Evolutionary conservation across 805 yeast species (phyloP).

Genomic region (Tetrapisispora phaffii): DNA sequence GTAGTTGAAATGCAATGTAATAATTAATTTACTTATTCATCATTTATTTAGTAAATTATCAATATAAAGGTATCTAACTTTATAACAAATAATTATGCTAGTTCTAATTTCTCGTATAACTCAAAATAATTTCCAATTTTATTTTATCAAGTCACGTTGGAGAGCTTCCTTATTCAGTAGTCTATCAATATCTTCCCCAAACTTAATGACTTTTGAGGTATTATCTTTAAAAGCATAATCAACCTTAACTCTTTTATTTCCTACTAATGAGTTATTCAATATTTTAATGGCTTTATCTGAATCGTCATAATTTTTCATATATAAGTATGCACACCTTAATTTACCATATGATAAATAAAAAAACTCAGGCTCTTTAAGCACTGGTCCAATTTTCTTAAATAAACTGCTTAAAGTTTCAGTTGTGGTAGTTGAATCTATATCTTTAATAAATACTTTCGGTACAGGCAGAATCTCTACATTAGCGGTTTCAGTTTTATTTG

Average conservation of each 20-base stretch:
- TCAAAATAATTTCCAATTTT: background rate
- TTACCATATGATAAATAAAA: constrained; percentile 34
- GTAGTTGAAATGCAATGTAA: too few relatives aligned
- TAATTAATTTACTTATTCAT: too few relatives aligned
- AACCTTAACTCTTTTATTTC: constrained; percentile 53
- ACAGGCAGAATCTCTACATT: constrained; percentile 33
- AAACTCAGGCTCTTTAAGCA: constrained; percentile 42
- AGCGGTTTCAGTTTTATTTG: constrained; percentile 11
- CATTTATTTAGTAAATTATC: too few relatives aligned
- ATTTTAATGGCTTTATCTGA: constrained; percentile 64
- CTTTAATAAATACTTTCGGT: constrained; percentile 61
- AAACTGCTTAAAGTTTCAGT: constrained; percentile 42
- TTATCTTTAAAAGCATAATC: constrained; percentile 62
- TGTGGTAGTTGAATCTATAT: constrained; percentile 58
- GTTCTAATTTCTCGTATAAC: background rate
- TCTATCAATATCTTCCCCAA: constrained; percentile 77
- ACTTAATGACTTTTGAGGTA: constrained; percentile 41
- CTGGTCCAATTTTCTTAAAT: constrained; percentile 56
- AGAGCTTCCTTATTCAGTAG: constrained; percentile 55
- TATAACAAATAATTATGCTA: too few relatives aligned
- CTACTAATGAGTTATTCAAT: constrained; percentile 58
- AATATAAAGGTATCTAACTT: too few relatives aligned
- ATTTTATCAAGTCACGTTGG: constrained; percentile 28
- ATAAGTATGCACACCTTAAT: constrained; percentile 55
- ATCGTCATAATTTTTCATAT: constrained; percentile 51